Evolutionary conservation across 176 grass and related monocot species (phyloP), one percentile per base, ranked within the genome.

Genomic region (Paspalum notatum): DNA sequence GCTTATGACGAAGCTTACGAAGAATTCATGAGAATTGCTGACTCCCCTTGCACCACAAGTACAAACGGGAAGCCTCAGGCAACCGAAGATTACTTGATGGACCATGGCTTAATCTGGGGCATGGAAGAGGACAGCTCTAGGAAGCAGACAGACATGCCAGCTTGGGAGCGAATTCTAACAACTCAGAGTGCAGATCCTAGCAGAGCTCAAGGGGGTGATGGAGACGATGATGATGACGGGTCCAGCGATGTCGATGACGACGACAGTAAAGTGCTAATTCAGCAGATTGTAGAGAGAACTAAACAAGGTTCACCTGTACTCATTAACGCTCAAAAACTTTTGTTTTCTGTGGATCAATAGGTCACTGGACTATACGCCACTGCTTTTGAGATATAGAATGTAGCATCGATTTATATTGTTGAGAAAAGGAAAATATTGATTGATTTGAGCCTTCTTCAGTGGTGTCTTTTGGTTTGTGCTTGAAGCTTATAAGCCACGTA

Each of bases 241-340:
- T 32, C 32, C 32, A 32, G 69, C 2, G 75, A 90, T 0, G 75
- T 82, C 0, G 76, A 84, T 0, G 82, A 82, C 8, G 60, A 84
- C 0, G 80, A 88, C 74, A 85, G 84, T 84, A 84, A 83, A 58
- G 40, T 87, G 60, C 79, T 98, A 52, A 91, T 98, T 56, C 79
- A 95, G 68, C 92, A 93, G 68, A 93, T 98, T 89, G 56, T 98
- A 76, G 96, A 98, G 84, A 91, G 88, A 89, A 95, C 92, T 72
- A 98, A 84, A 76, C 86, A 95, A 81, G 92, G 96, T 61, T 95
- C 92, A 84, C 82, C 86, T 71, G 72, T 88, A 80, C 85, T 93
- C 42, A 74, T 91, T 67, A 85, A 98, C 81, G 96, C 92, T 24
- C 90, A 98, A 82, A 91, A 83, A 83, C 78, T 95, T 57, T 71